Conservation (phyloP, 176 grass and related monocot genomes). For the Bothriochloa decipiens region DNA sequence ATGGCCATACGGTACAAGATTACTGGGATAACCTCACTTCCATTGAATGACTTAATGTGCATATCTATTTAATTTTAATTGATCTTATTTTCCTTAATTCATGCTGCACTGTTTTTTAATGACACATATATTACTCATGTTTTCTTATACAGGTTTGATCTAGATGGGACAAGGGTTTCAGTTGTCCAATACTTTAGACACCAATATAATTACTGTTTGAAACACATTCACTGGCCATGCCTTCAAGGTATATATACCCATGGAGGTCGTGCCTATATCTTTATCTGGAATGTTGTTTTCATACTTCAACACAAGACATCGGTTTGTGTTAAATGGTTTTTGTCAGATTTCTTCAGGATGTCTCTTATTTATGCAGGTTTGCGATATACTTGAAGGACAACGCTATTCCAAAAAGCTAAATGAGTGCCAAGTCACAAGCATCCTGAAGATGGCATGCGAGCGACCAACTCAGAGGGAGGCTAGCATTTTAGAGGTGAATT, state of each 20-base stretch:
- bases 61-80: slow-evolving; percentile 28
- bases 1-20: slow-evolving; percentile 61
- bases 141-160: slow-evolving; percentile 64
- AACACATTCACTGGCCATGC: slow-evolving; percentile 65
- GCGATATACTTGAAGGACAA: slow-evolving; percentile 68
- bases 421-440: slow-evolving; percentile 59
- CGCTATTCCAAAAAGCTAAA: slow-evolving; percentile 66
- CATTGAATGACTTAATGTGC: slow-evolving; percentile 48
- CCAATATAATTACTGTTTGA: slow-evolving; percentile 49
- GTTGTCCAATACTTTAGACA: slow-evolving; percentile 73
- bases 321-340: background rate
- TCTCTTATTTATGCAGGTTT: slow-evolving; percentile 53
- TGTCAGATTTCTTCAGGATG: background rate
- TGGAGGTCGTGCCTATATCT: slow-evolving; percentile 61
- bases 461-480: slow-evolving; percentile 53
- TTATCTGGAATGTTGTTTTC: background rate
- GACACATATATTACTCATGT: background rate
- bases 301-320: background rate
- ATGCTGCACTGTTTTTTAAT: background rate
- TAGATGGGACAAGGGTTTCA: slow-evolving; percentile 40
- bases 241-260: slow-evolving; percentile 79
- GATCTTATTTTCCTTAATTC: background rate
- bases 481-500: slow-evolving; percentile 56
- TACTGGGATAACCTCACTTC: slow-evolving; percentile 51
- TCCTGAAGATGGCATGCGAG: slow-evolving; percentile 65